Evolutionary conservation across 2,329 filamentous ascomycete genomes (phyloP).

Genomic region (Nigrograna mackinnonii): DNA sequence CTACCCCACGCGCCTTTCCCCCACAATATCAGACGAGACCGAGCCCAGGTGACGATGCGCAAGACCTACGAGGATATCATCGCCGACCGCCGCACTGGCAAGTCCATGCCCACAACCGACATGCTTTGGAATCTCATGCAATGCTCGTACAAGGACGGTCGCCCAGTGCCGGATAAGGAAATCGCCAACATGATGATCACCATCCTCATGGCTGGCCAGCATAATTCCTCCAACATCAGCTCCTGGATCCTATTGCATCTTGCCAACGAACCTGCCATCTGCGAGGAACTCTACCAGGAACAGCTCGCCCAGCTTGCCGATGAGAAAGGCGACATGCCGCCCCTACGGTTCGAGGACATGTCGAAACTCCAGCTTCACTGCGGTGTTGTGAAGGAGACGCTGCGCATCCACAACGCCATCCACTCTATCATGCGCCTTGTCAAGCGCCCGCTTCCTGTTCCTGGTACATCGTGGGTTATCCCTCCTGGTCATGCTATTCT

Average conservation of each 20-base stretch:
- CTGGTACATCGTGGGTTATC: constrained; percentile 76
- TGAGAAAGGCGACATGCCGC: constrained; percentile 61
- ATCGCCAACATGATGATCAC: constrained; percentile 88
- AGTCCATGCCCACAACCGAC: constrained; percentile 55
- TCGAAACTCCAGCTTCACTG: constrained; percentile 76
- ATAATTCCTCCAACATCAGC: constrained; percentile 77
- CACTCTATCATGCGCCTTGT: constrained; percentile 88
- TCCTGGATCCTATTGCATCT: constrained; percentile 81
- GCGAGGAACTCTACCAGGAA: constrained; percentile 78
- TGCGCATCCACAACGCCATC: constrained; percentile 83
- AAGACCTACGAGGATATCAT: constrained; percentile 80
- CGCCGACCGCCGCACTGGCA: constrained; percentile 56
- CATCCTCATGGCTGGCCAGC: constrained; percentile 81
- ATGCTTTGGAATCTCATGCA: constrained; percentile 86
- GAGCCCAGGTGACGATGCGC: constrained; percentile 74
- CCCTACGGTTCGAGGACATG: constrained; percentile 73
- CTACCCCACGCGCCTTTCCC: constrained; percentile 79
- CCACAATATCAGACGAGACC: constrained; percentile 75
- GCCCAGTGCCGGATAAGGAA: constrained; percentile 71
- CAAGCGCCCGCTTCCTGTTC: constrained; percentile 78
- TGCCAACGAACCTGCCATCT: constrained; percentile 71
- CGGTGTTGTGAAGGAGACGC: constrained; percentile 82
- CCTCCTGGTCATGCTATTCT: constrained; percentile 77
- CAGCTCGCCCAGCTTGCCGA: constrained; percentile 64
- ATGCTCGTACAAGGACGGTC: constrained; percentile 76